phyloP scores from a whole-genome alignment of 2,329 filamentous ascomycete species.

The Blastomyces gilchristii region DNA sequence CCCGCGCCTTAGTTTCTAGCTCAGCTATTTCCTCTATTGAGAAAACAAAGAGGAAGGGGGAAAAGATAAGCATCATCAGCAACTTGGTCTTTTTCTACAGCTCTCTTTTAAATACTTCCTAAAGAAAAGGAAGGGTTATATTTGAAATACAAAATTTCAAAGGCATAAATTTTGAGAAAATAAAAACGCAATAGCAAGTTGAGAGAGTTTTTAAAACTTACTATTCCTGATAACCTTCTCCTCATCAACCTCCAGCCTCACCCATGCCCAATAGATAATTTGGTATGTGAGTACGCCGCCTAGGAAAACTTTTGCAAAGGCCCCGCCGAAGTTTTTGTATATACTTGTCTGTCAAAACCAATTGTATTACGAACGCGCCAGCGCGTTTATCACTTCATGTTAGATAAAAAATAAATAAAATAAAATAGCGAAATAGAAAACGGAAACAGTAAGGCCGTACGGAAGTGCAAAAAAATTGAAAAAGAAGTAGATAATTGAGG shows the following conservation, averaged over 20 bases:
- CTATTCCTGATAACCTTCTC: slow-evolving; percentile 33
- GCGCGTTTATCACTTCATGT: background rate
- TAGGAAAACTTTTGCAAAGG: slow-evolving; percentile 40
- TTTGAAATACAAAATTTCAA: background rate
- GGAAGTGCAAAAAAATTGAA: background rate
- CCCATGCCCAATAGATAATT: slow-evolving; percentile 39
- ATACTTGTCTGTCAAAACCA: slow-evolving; percentile 22
- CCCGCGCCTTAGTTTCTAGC: slow-evolving; percentile 29
- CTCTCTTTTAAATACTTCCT: background rate
- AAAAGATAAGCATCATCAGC: background rate
- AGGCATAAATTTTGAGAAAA: background rate
- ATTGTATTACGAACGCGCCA: background rate
- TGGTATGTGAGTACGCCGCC: slow-evolving; percentile 41
- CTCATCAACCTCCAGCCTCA: slow-evolving; percentile 40
- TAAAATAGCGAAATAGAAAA: no score
- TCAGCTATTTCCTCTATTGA: slow-evolving; percentile 25
- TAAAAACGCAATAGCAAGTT: background rate
- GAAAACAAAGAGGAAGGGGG: background rate
- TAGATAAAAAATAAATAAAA: background rate
- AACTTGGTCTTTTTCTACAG: background rate
- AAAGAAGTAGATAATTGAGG: background rate
- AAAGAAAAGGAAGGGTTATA: background rate
- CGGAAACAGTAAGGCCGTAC: background rate
- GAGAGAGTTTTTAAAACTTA: slow-evolving; percentile 18
- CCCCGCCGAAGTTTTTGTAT: slow-evolving; percentile 33